Base-by-base conservation (phyloP, 2,329 filamentous ascomycete genomes). In the Curvularia sp. region DNA sequence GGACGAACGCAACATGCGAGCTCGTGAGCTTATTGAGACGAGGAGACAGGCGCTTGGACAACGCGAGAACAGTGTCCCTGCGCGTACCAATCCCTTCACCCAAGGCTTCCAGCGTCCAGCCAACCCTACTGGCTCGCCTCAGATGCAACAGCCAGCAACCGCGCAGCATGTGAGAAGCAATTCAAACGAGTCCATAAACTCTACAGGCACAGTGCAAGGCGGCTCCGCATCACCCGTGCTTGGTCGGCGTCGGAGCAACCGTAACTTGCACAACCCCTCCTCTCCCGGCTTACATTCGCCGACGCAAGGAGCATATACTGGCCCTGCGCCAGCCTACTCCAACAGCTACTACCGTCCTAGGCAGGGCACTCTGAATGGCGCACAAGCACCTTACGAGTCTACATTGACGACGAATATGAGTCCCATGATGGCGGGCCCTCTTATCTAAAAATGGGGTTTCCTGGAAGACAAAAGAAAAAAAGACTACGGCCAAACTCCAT, bases 71-170 rank as follows among this genome's bases (percentile, higher is more conserved):
- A 65, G 58, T 41, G 69, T 72, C n/a, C 62, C 68, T 33, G 61
- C 68, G 15, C 70, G 72, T 18, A 77, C 72, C 46, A 78, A 78
- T 51, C 76, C 76, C 1, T 78, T 77, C 49, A 66, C 73, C 7
- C 64, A 68, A 42, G 69, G 69, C 3, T 71, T 71, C 49, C 68
- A 75, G 50, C 69, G 73, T 22, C 65, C 66, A 26, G 71, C 61
- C 60, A 68, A 69, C 43, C 49, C 70, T 26, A 57, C 63, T 7
- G 70, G 65, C 39, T 49, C 61, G 15, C 46, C 63, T 13, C 54
- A 65, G 6, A 57, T 61, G 41, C 52, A 61, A 42, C 58, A 55
- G 22, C 57, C 59, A 39, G 33, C 62, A 22, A 57, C 55, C 7
- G 43, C 66, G 5, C 66, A 70, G 26, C 74, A 75, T 41, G 57